Conservation (phyloP, 805 yeast genomes). For the Isabelozyma rhagii region DNA sequence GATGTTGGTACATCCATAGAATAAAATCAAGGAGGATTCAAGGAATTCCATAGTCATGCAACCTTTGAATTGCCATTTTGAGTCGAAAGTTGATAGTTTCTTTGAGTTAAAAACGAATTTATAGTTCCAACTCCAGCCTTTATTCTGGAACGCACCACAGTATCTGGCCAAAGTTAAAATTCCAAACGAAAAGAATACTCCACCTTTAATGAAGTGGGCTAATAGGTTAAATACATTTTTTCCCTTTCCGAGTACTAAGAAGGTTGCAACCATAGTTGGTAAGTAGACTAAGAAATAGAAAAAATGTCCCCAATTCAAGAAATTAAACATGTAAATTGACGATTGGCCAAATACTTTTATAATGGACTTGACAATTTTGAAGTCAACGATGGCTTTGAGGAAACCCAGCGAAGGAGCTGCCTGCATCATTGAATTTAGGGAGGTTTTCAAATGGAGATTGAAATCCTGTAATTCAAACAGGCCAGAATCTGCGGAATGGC, state of each 20-base stretch:
- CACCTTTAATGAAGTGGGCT: slow-evolving; percentile 97
- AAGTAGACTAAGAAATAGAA: slow-evolving; percentile 56
- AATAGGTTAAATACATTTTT: slow-evolving; percentile 69
- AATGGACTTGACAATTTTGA: slow-evolving; percentile 7
- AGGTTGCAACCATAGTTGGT: slow-evolving; percentile 62
- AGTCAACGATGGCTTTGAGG: background rate
- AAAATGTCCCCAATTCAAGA: slow-evolving; percentile 64
- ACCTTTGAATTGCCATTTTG: slow-evolving; percentile 40
- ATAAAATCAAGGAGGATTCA: slow-evolving; percentile 75
- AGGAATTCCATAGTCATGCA: slow-evolving; percentile 79
- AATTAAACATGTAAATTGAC: slow-evolving; percentile 33
- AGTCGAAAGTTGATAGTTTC: slow-evolving; percentile 21
- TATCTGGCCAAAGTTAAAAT: slow-evolving; percentile 79
- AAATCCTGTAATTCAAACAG: slow-evolving; percentile 21
- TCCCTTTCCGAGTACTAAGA: slow-evolving; percentile 67
- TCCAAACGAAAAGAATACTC: slow-evolving; percentile 78
- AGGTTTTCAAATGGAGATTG: slow-evolving; percentile 12
- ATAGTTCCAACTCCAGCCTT: slow-evolving; percentile 92
- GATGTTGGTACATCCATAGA: slow-evolving; percentile 86
- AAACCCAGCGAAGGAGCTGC: background rate
- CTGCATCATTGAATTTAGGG: slow-evolving; percentile 10
- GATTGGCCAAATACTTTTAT: slow-evolving; percentile 29
- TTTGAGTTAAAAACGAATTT: slow-evolving; percentile 18
- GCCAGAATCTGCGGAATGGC: background rate
- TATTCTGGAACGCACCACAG: slow-evolving; percentile 70